Conservation (phyloP, 495 filamentous ascomycete species). For the Tetracladium setigerum region DNA sequence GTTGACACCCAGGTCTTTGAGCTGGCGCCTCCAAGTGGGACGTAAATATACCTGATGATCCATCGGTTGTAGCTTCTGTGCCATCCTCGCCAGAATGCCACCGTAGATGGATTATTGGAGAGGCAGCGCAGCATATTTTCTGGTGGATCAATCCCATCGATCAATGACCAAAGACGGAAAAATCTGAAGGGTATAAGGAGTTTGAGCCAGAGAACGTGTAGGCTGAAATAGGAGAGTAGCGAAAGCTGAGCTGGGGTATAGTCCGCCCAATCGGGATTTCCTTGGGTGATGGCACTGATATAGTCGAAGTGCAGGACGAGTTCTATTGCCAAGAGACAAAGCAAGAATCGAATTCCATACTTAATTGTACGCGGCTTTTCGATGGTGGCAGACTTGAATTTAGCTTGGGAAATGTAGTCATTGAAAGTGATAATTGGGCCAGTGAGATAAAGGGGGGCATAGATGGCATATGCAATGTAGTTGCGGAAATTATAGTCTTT, state of each 20-base stretch:
- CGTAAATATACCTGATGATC: slow-evolving; percentile 89
- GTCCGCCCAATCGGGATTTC: slow-evolving; percentile 63
- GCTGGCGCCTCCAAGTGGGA: slow-evolving; percentile 68
- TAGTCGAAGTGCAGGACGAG: slow-evolving; percentile 90
- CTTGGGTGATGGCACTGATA: slow-evolving; percentile 84
- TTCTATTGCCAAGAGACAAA: slow-evolving; percentile 86
- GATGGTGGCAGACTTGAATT: slow-evolving; percentile 64
- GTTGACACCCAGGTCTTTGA: slow-evolving; percentile 25
- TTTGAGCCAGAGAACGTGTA: slow-evolving; percentile 97
- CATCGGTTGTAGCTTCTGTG: slow-evolving; percentile 92
- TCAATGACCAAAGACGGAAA: slow-evolving; percentile 88
- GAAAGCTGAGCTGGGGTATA: slow-evolving; percentile 86
- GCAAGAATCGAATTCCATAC: slow-evolving; percentile 78
- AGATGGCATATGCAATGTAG: slow-evolving; percentile 81
- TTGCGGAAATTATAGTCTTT: slow-evolving; percentile 72
- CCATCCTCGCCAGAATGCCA: slow-evolving; percentile 96
- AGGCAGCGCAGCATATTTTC: slow-evolving; percentile 99
- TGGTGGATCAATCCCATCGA: slow-evolving; percentile 88
- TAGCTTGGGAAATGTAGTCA: slow-evolving; percentile 82
- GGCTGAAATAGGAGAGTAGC: slow-evolving; percentile 92
- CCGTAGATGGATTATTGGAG: slow-evolving; percentile 84
- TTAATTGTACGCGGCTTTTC: slow-evolving; percentile 54
- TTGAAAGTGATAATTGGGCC: slow-evolving; percentile 97
- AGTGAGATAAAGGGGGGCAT: slow-evolving; percentile 86
- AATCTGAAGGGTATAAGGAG: slow-evolving; percentile 94